Conservation (phyloP, 2,329 filamentous ascomycete species). For the Calonectria crousiana region DNA sequence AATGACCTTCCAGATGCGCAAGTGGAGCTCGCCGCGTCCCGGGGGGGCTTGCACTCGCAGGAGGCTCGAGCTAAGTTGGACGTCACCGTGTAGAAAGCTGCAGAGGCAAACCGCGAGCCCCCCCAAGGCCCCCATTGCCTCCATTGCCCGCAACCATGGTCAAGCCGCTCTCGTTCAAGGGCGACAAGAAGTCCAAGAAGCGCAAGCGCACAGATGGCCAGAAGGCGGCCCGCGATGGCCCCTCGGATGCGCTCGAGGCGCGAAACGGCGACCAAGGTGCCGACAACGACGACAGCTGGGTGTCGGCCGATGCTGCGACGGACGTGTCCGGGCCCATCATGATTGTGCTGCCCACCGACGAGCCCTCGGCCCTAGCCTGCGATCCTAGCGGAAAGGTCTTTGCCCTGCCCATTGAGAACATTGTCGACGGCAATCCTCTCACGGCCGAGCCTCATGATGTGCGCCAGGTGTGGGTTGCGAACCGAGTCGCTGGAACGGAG, state of each 20-base stretch:
- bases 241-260: constrained; percentile 16
- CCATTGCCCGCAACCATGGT: constrained; percentile 68
- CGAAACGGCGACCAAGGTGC: constrained; percentile 50
- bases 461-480: constrained; percentile 94
- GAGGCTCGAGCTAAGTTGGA: constrained; percentile 13
- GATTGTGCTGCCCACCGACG: constrained; percentile 82
- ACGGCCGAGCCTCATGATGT: constrained; percentile 97
- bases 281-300: constrained; percentile 87
- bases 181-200: constrained; percentile 96
- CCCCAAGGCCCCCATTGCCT: too few species aligned
- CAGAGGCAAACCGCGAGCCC: background rate
- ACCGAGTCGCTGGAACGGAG: constrained; percentile 84
- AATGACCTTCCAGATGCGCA: constrained; percentile 30
- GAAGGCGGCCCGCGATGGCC: constrained; percentile 51
- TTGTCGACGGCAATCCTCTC: constrained; percentile 83
- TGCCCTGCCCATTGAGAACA: constrained; percentile 84
- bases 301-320: constrained; percentile 79
- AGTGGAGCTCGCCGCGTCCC: constrained; percentile 52
- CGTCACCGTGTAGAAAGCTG: background rate
- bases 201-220: constrained; percentile 78
- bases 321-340: constrained; percentile 88
- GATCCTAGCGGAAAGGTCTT: constrained; percentile 92
- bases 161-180: constrained; percentile 94
- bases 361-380: constrained; percentile 81
- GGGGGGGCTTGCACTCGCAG: constrained; percentile 7